phyloP scores from a whole-genome alignment of 495 filamentous ascomycete species.

The Aspergillus cristatus region DNA sequence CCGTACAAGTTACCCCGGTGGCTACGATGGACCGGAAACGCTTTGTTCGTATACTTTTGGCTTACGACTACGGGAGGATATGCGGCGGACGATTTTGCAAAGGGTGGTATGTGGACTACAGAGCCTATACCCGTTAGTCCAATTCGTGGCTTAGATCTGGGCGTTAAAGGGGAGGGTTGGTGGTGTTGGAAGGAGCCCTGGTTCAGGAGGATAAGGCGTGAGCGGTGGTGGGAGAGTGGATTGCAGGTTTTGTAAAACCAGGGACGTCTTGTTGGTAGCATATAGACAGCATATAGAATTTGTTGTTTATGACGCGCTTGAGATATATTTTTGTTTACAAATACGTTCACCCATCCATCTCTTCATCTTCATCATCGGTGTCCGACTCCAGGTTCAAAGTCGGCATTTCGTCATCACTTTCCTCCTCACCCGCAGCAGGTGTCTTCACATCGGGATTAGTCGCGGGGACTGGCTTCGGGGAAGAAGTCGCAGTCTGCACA shows the following conservation, averaged over 20 bases:
- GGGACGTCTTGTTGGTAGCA: too few species aligned
- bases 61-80: slow-evolving; percentile 43
- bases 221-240: slow-evolving; percentile 58
- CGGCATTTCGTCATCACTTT: slow-evolving; percentile 42
- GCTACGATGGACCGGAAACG: slow-evolving; percentile 40
- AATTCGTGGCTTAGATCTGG: slow-evolving; percentile 44
- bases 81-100: slow-evolving; percentile 53
- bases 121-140: slow-evolving; percentile 62
- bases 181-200: slow-evolving; percentile 48
- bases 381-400: slow-evolving; percentile 39
- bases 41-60: slow-evolving; percentile 46
- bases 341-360: slow-evolving; percentile 21
- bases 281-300: slow-evolving; percentile 1
- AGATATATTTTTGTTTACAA: not conserved
- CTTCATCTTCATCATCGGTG: slow-evolving; percentile 34
- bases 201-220: slow-evolving; percentile 35
- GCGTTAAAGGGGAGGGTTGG: slow-evolving; percentile 38
- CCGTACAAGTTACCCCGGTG: slow-evolving; percentile 20
- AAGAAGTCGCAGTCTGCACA: not conserved
- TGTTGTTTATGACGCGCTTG: not conserved
- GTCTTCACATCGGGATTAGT: not conserved
- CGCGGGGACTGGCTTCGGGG: too few species aligned
- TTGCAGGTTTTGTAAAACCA: slow-evolving; percentile 31
- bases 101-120: slow-evolving; percentile 53
- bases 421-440: slow-evolving; percentile 19